Base-by-base conservation (phyloP, 1,284 basidiomycete species). In the Schizophyllum amplum region DNA sequence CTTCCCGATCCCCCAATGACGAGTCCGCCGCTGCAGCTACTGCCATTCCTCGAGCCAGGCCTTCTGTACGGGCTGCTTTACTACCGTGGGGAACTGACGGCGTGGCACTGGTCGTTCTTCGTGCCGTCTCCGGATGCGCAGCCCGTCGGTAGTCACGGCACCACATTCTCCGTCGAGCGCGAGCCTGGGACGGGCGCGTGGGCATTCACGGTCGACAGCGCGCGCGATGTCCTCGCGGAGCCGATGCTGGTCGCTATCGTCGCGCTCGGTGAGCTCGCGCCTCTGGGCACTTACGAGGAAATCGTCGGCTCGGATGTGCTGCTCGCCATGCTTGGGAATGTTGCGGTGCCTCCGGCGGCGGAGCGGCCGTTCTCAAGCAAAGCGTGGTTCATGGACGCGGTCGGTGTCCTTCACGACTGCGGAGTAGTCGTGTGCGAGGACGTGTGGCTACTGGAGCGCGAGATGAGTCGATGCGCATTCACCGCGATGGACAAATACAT, bases 51-150 rank as follows among this genome's bases (percentile, higher is more conserved):
- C 25, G 71, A 75, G 61, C 59, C 66, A 7, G 68, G 71, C 54
- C 67, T 66, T 53, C 69, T 77, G 11, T 77, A 77, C 61, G 75
- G 74, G 7, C 68, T 76, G 57, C 71, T 77, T 55, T 69, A 68
- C 26, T 77, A 76, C 63, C 65, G 72, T 22, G 75, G 73, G 46
- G 75, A 76, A 59, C 70, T 74, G 48, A 72, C 73, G 23, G 68
- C 73, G 5, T 77, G 76, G 76, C 72, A 76, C 59, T 77, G 76
- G 76, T 70, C 72, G 1, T 77, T 77, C 60, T 77, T 71, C 64
- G 68, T 76, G 22, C 71, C 74, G 52, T 68, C 75, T 61, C 70
- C 72, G 33, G 54, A 64, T 15, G 60, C 59, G 48, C 48, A 61
- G 2, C 75, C 75, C 11, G 71, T 76, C 59, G 76, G 75, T 22